These are phyloP conservation scores for Hericium coralloides DNA, from an alignment of 768 basidiomycete genomes.

Conservation along the genomic window DNA sequence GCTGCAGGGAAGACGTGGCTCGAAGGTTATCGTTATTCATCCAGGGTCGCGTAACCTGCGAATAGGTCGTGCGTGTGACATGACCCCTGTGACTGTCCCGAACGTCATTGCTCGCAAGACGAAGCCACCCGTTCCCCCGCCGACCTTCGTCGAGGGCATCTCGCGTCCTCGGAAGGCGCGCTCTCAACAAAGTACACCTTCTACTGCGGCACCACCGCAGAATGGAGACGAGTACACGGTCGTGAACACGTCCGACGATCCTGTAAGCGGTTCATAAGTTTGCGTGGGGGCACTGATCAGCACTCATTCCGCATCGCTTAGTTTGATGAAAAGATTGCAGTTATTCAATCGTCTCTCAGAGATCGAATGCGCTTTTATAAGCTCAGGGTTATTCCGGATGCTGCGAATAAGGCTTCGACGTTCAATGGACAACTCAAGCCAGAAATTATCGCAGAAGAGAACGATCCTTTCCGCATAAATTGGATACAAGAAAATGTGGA, in stretches of 20 bases:
- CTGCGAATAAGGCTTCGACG: conserved; percentile 57
- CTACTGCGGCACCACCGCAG: conserved; percentile 12
- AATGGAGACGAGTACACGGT: conserved; percentile 46
- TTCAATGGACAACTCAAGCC: conserved; percentile 82
- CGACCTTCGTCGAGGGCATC: conserved; percentile 40
- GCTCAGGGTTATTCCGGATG: conserved; percentile 64
- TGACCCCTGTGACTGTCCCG: conserved; percentile 57
- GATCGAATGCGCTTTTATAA: conserved; percentile 86
- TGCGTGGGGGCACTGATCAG: too few relatives aligned
- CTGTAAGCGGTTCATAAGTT: conserved; percentile 29
- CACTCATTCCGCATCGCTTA: conserved; percentile 17
- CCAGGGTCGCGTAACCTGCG: conserved; percentile 68
- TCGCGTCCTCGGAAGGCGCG: conserved; percentile 41
- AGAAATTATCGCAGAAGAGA: conserved; percentile 76
- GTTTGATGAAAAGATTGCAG: conserved; percentile 73
- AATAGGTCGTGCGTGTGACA: conserved; percentile 71
- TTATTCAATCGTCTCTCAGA: conserved; percentile 61
- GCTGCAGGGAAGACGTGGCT: conserved; percentile 51
- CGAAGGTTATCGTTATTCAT: conserved; percentile 72
- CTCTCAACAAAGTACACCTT: conserved; percentile 8
- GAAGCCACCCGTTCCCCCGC: conserved; percentile 33
- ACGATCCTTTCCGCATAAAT: conserved; percentile 75
- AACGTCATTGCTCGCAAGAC: conserved; percentile 67
- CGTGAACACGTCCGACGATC: conserved; percentile 43
- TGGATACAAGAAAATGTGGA: conserved; percentile 58